Base-by-base conservation (phyloP, 345 rosid species). In the Eucalyptus globulus region DNA sequence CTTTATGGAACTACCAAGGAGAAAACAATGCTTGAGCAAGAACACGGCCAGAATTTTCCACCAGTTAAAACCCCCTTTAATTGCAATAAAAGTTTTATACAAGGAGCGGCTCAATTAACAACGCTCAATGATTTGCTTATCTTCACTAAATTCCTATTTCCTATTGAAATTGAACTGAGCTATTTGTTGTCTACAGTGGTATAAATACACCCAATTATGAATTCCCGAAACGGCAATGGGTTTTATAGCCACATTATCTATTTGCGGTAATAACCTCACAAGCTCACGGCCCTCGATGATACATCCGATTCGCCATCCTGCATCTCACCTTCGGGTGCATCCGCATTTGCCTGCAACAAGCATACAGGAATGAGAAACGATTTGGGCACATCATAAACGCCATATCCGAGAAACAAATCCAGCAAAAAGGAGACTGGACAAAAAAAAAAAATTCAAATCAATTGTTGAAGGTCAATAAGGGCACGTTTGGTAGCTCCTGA, bases 241-340 rank as follows among this genome's bases (percentile, higher is more conserved):
- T 88, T 94, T 67, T 92, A 91, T 89, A 94, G 91, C 88, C 65
- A 91, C 19, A 29, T 87, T 45, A 13, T 50, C 53, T 50, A 65
- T n/a, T 44, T 27, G 37, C 26, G 29, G 69, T 80, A 37, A 45
- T 43, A 89, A 76, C 85, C 85, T 93, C 92, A 97, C 97, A 97
- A 93, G 92, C 99, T 95, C 94, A 94, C 89, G 56, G 96, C 98
- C 93, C 96, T 95, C 4, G 93, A 89, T 22, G 97, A 91, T 89
- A 90, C 81, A 89, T 94, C 94, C 27, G 93, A 81, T 89, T 96
- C 96, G n/a, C 90, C 92, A 90, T 95, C 97, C 93, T 93, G 96
- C 91, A 91, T 58, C 62, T 92, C 96, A 17, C 89, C 90, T 26
- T 93, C 93, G 2, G 72, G 87, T 9, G 90, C 90, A 53, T 90